A percentile compares a stretch with the other conserved stretches of the same genome.
Conservation (phyloP, 2,329 filamentous ascomycete species). For the Mycosphaerella sp. region DNA sequence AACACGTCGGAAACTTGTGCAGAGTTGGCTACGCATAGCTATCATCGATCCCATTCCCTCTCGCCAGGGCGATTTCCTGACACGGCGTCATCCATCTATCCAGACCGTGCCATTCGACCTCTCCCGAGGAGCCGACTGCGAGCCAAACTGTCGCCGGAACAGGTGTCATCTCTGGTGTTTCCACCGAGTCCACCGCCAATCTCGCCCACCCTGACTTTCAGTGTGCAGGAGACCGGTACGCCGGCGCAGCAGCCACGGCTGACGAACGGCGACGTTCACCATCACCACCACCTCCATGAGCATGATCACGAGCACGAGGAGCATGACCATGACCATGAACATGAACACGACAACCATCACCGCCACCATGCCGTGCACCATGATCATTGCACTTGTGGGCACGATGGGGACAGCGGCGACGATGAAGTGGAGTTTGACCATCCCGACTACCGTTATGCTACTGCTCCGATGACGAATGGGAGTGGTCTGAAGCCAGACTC, state of each 20-base stretch:
- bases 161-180: slow-evolving; percentile 74
- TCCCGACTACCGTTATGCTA: slow-evolving; percentile 36
- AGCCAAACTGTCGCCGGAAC: slow-evolving; percentile 78
- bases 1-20: slow-evolving; percentile 4
- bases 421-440: slow-evolving; percentile 45
- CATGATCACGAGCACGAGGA: slow-evolving; percentile 36
- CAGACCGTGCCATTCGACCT: slow-evolving; percentile 86
- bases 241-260: slow-evolving; percentile 20
- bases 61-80: slow-evolving; percentile 44
- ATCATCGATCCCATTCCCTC: slow-evolving; percentile 24
- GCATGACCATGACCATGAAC: slow-evolving; percentile 49
- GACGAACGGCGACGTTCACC: slow-evolving; percentile 22
- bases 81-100: slow-evolving; percentile 72
- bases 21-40: slow-evolving; percentile 24
- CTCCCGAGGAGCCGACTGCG: slow-evolving; percentile 83
- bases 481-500: slow-evolving; percentile 27
- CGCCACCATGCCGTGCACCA: slow-evolving; percentile 23
- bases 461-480: slow-evolving; percentile 32
- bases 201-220: slow-evolving; percentile 40
- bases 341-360: slow-evolving; percentile 9
- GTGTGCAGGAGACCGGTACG: slow-evolving; percentile 20
- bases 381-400: slow-evolving; percentile 41
- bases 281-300: slow-evolving; percentile 29
- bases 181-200: slow-evolving; percentile 66
- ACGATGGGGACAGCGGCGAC: slow-evolving; percentile 55